Evolutionary conservation across 1,284 basidiomycete species (phyloP).

Genomic region (Thecaphora thlaspeos): DNA sequence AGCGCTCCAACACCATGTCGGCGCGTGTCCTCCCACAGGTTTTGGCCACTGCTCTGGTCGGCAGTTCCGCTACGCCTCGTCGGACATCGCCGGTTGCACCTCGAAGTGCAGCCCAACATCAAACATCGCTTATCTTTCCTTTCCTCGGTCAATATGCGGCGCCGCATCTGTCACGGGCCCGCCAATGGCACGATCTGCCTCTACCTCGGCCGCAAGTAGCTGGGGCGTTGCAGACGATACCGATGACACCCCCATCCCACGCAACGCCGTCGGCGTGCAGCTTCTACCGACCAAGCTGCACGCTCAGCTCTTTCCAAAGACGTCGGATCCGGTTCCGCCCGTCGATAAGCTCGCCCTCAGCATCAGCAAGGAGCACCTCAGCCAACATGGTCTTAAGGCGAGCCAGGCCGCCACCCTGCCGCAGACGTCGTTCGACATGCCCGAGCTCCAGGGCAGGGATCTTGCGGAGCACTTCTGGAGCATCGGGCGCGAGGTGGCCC

Average conservation of each 20-base stretch:
- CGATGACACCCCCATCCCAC: conserved; percentile 11
- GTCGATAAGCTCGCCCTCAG: conserved; percentile 69
- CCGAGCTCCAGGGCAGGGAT: conserved; percentile 75
- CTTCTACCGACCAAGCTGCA: conserved; percentile 79
- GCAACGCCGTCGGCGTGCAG: conserved; percentile 89
- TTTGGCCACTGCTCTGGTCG: too few relatives aligned
- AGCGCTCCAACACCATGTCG: too few relatives aligned
- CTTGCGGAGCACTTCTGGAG: conserved; percentile 86
- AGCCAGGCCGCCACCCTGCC: conserved; percentile 76
- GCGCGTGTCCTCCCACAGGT: too few relatives aligned
- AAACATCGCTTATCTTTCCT: too few relatives aligned
- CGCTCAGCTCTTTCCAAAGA: conserved; percentile 73
- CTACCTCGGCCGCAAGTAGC: too few relatives aligned
- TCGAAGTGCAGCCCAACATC: too few relatives aligned
- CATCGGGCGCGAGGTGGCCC: conserved; percentile 71
- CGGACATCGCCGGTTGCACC: too few relatives aligned
- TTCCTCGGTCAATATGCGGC: too few relatives aligned
- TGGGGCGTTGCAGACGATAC: too few relatives aligned
- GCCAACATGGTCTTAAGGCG: conserved; percentile 75
- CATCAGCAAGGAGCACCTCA: conserved; percentile 77
- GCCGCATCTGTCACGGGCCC: too few relatives aligned
- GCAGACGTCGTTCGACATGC: conserved; percentile 77
- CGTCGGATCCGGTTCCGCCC: conserved; percentile 66
- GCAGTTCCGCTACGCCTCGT: too few relatives aligned
- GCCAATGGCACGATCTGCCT: too few relatives aligned